Evolutionary conservation across 2,329 filamentous ascomycete species (phyloP).

Genomic region (Trichoderma sp.): DNA sequence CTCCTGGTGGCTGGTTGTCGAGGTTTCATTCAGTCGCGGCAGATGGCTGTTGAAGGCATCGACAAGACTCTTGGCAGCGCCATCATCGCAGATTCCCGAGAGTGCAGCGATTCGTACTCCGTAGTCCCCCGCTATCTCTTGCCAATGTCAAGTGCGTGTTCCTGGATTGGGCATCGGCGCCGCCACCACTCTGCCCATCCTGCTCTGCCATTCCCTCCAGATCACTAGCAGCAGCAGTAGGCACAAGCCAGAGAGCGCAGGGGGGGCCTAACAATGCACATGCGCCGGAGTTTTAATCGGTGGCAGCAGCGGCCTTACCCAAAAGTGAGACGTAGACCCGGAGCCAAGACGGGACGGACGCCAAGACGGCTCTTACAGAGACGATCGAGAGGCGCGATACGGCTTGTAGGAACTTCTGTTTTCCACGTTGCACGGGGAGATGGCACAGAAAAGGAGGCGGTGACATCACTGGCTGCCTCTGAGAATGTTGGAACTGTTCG

Average conservation of each 20-base stretch:
- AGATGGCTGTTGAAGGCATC: constrained; percentile 18
- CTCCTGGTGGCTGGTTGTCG: background rate
- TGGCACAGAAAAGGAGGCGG: background rate
- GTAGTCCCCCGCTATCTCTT: background rate
- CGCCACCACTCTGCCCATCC: background rate
- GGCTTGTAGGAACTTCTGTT: constrained; percentile 22
- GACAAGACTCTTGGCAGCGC: constrained; percentile 19
- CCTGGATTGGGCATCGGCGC: constrained; percentile 18
- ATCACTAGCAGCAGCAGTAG: background rate
- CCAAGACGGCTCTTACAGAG: constrained; percentile 13
- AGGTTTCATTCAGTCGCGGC: constrained; percentile 16
- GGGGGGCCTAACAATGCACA: background rate
- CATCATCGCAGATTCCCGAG: constrained; percentile 23
- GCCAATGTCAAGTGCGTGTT: background rate
- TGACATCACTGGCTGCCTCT: constrained; percentile 20
- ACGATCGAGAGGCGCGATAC: constrained; percentile 1
- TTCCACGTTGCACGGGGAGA: constrained; percentile 1
- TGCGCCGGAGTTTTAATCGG: constrained; percentile 8
- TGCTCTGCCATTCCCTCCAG: background rate
- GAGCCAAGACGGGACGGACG: constrained; percentile 19
- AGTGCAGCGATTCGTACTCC: background rate
- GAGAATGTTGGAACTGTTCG: background rate
- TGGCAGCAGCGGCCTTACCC: background rate
- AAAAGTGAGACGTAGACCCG: background rate
- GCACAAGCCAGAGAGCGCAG: background rate